These are phyloP conservation scores for Ceratocystis cubensis DNA, from an alignment of 2,329 filamentous ascomycete species.

Conservation along the genomic window DNA sequence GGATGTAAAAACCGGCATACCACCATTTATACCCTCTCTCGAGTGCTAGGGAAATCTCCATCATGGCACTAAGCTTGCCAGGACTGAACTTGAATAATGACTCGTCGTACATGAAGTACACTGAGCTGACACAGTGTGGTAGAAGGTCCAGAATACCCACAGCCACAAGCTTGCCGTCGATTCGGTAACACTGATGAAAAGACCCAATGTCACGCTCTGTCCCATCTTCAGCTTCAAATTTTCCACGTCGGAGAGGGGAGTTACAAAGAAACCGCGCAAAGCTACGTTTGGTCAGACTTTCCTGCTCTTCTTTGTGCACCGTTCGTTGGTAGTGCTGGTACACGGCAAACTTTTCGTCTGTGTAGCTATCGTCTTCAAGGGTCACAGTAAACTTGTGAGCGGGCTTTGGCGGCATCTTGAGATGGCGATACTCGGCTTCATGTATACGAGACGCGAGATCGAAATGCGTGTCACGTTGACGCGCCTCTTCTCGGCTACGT, in stretches of 20 bases:
- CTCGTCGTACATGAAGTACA: slow-evolving; percentile 73
- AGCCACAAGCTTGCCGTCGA: slow-evolving; percentile 64
- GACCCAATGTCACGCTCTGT: slow-evolving; percentile 50
- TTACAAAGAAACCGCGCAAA: slow-evolving; percentile 64
- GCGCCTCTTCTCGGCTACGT: slow-evolving; percentile 51
- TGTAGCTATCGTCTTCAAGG: slow-evolving; percentile 57
- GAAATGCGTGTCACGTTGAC: slow-evolving; percentile 54
- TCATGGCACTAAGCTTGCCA: slow-evolving; percentile 62
- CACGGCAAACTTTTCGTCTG: slow-evolving; percentile 60
- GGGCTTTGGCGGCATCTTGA: slow-evolving; percentile 49
- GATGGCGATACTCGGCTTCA: slow-evolving; percentile 46
- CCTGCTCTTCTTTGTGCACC: slow-evolving; percentile 56
- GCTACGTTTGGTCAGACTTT: slow-evolving; percentile 28
- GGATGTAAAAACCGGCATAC: slow-evolving; percentile 74
- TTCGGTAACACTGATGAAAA: slow-evolving; percentile 69
- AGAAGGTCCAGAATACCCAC: slow-evolving; percentile 66
- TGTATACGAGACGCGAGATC: slow-evolving; percentile 55
- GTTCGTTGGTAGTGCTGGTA: slow-evolving; percentile 63
- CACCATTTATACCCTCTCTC: slow-evolving; percentile 63
- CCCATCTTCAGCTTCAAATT: slow-evolving; percentile 35
- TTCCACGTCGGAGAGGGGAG: slow-evolving; percentile 48
- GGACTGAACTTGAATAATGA: slow-evolving; percentile 57
- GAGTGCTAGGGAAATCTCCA: slow-evolving; percentile 57
- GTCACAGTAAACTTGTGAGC: slow-evolving; percentile 57
- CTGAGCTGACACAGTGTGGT: slow-evolving; percentile 63